A percentile compares a stretch with the other conserved stretches of the same genome.
Evolutionary conservation across 2,329 filamentous ascomycete genomes (phyloP).

Genomic region (Trichoderma gracile): DNA sequence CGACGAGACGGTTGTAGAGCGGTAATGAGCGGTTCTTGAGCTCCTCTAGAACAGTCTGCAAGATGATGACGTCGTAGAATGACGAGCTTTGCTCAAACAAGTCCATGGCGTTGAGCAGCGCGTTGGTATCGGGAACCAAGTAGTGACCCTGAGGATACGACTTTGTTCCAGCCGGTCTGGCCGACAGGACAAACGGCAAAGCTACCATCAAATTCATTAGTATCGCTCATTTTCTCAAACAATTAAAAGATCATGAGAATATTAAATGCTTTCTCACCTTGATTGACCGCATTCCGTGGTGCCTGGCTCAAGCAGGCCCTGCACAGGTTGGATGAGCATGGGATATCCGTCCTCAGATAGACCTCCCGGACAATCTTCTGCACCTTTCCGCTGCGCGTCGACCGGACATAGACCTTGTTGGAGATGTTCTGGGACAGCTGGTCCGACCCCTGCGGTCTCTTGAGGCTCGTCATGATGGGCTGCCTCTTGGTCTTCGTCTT

Average conservation of each 20-base stretch:
- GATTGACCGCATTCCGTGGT: slow-evolving; percentile 75
- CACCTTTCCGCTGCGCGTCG: slow-evolving; percentile 92
- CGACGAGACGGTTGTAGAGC: slow-evolving; percentile 89
- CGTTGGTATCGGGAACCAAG: slow-evolving; percentile 93
- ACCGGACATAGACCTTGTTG: slow-evolving; percentile 93
- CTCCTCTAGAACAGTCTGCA: slow-evolving; percentile 96
- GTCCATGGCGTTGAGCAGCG: slow-evolving; percentile 93
- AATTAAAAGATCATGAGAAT: background rate
- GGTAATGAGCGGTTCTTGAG: slow-evolving; percentile 90
- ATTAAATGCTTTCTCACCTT: slow-evolving; percentile 54
- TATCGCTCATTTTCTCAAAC: background rate
- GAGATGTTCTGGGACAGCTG: slow-evolving; percentile 72
- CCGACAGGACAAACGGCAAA: slow-evolving; percentile 82
- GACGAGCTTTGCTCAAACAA: slow-evolving; percentile 88
- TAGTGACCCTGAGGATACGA: slow-evolving; percentile 87
- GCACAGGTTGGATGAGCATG: slow-evolving; percentile 92
- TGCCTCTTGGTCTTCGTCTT: background rate
- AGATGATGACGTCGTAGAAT: slow-evolving; percentile 94
- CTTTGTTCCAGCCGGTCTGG: slow-evolving; percentile 81
- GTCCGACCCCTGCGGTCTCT: slow-evolving; percentile 56
- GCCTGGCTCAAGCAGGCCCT: slow-evolving; percentile 70
- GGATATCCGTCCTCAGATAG: slow-evolving; percentile 94
- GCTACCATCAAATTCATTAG: slow-evolving; percentile 49
- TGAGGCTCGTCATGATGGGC: slow-evolving; percentile 63
- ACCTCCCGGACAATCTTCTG: slow-evolving; percentile 98